These are phyloP conservation scores for Sicyos edulis DNA, from an alignment of 306 rosid species.

Conservation along the genomic window DNA sequence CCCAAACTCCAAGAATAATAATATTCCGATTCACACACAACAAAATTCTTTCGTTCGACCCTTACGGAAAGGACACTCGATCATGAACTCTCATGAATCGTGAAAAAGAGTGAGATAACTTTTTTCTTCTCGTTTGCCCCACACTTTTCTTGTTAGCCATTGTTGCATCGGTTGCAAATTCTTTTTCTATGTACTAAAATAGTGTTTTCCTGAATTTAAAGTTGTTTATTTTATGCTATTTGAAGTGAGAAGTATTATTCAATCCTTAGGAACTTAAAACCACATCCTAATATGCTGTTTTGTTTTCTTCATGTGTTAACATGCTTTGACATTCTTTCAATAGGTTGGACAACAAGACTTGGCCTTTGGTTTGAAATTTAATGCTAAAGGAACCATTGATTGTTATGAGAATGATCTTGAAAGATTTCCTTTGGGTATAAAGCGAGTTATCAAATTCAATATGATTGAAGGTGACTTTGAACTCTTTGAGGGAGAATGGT, in stretches of 20 bases:
- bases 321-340: constrained; percentile 22
- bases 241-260: background rate
- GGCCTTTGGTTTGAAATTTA: constrained; percentile 81
- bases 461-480: constrained; percentile 91
- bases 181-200: background rate
- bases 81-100: too few relatives aligned
- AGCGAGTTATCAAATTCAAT: constrained; percentile 74
- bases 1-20: too few relatives aligned
- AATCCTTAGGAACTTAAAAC: background rate
- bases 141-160: background rate
- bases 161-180: background rate
- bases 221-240: background rate
- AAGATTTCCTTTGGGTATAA: constrained; percentile 49
- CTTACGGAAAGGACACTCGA: too few relatives aligned
- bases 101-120: too few relatives aligned
- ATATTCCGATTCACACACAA: too few relatives aligned
- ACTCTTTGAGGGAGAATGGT: constrained; percentile 83
- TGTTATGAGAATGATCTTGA: constrained; percentile 69
- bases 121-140: too few relatives aligned
- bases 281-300: background rate
- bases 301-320: background rate
- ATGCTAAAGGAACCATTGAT: constrained; percentile 74
- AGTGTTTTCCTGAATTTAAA: background rate
- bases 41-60: too few relatives aligned
- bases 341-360: constrained; percentile 79